A percentile compares a stretch with the other conserved stretches of the same genome.
phyloP scores from a whole-genome alignment of 805 yeast species.

The Nakazawaea anatomiae region DNA sequence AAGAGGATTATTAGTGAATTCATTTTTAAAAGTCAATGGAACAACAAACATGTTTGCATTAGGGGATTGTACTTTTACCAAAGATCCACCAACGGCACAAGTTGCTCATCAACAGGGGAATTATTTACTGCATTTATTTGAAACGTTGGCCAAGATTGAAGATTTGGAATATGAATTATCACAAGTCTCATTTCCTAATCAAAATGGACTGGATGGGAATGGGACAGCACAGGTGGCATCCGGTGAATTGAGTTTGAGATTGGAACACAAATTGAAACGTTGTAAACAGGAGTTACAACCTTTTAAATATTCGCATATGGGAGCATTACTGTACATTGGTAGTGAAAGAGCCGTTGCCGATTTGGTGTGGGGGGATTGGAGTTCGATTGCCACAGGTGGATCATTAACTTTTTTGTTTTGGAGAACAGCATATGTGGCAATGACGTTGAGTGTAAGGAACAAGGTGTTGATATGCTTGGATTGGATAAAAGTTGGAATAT shows the following conservation, averaged over 20 bases:
- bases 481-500: conserved; percentile 81
- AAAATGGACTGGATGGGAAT: no score
- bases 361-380: conserved; percentile 72
- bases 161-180: conserved; percentile 36
- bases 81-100: conserved; percentile 94
- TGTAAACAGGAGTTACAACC: conserved; percentile 41
- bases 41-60: conserved; percentile 75
- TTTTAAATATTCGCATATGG: conserved; percentile 82
- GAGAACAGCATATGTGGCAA: conserved; percentile 89
- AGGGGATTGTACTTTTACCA: conserved; percentile 93
- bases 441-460: conserved; percentile 87
- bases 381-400: conserved; percentile 78
- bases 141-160: conserved; percentile 58
- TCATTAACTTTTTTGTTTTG: conserved; percentile 85
- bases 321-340: conserved; percentile 93
- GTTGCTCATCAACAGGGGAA: conserved; percentile 94
- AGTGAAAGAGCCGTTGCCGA: conserved; percentile 93
- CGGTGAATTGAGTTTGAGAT: conserved; percentile 29
- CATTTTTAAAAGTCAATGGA: conserved; percentile 77
- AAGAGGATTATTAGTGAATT: conserved; percentile 86
- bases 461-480: conserved; percentile 81
- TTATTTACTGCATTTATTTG: conserved; percentile 69
- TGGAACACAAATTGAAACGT: conserved; percentile 38
- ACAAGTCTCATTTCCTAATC: conserved; percentile 15
- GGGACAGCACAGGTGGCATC: no score